Percentiles rank a stretch among this genome's conserved stretches.
phyloP scores from a whole-genome alignment of 352 stramenopile genomes.

The Phytopythium litorale region DNA sequence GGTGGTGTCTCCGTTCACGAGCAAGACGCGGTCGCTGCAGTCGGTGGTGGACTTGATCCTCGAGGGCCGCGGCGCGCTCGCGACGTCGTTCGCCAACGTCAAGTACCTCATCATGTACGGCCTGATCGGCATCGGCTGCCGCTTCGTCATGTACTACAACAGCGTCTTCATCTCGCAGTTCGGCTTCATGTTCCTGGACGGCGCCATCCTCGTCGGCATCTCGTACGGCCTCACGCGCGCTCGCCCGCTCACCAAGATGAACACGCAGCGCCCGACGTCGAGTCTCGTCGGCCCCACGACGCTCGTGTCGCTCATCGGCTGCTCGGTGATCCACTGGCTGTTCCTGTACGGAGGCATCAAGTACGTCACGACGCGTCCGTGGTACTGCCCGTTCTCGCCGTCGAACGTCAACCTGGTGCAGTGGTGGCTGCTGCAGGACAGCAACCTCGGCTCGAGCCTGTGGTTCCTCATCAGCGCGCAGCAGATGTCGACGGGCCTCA shows the following conservation, averaged over 20 bases:
- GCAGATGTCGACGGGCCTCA: slow-evolving; percentile 64
- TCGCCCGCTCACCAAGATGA: slow-evolving; percentile 52
- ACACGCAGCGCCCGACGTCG: slow-evolving; percentile 70
- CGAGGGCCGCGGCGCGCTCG: slow-evolving; percentile 77
- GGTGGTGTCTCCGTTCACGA: slow-evolving; percentile 89
- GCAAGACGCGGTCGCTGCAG: slow-evolving; percentile 62
- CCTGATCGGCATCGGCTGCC: slow-evolving; percentile 76
- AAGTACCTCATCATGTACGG: slow-evolving; percentile 90
- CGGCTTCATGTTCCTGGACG: slow-evolving; percentile 81
- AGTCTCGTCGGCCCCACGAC: slow-evolving; percentile 79
- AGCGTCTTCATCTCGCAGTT: slow-evolving; percentile 85
- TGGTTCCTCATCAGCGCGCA: slow-evolving; percentile 68
- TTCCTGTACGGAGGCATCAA: slow-evolving; percentile 68
- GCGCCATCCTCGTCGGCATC: slow-evolving; percentile 71
- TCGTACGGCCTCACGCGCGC: slow-evolving; percentile 77
- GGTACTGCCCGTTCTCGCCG: slow-evolving; percentile 76
- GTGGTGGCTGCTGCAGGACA: slow-evolving; percentile 74
- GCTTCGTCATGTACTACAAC: slow-evolving; percentile 87
- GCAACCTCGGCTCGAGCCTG: slow-evolving; percentile 50
- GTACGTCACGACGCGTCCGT: slow-evolving; percentile 46
- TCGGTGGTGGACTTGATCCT: slow-evolving; percentile 78
- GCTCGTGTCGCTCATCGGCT: slow-evolving; percentile 52
- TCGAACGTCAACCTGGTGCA: slow-evolving; percentile 62
- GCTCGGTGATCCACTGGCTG: slow-evolving; percentile 63
- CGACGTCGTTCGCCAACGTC: slow-evolving; percentile 78